phyloP scores from a whole-genome alignment of 768 basidiomycete genomes.

The Kwoniella heveanensis region DNA sequence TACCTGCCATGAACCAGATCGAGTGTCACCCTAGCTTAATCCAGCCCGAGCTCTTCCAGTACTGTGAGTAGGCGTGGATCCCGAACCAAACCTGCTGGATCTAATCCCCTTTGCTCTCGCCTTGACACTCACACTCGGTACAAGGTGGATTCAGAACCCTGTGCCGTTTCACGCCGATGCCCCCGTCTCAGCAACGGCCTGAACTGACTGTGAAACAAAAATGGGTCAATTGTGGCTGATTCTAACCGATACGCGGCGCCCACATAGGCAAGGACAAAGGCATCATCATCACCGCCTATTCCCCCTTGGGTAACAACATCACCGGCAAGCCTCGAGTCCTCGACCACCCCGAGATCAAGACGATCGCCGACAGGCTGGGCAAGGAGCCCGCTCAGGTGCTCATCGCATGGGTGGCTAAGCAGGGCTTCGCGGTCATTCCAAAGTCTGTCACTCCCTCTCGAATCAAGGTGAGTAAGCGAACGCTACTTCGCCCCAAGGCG shows the following conservation, averaged over 20 bases:
- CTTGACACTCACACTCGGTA: too few species aligned
- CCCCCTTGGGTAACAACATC: slow-evolving; percentile 45
- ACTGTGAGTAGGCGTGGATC: slow-evolving; percentile 31
- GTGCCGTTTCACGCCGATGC: too few species aligned
- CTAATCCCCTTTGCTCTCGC: too few species aligned
- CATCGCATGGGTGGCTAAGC: slow-evolving; percentile 74
- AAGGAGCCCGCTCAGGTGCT: slow-evolving; percentile 79
- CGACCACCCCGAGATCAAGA: slow-evolving; percentile 66
- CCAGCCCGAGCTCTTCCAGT: slow-evolving; percentile 37
- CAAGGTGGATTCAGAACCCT: too few species aligned
- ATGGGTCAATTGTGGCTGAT: background rate
- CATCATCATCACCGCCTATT: slow-evolving; percentile 50
- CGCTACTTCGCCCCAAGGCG: too few species aligned
- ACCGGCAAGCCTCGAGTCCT: slow-evolving; percentile 66
- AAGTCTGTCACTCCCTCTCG: slow-evolving; percentile 67
- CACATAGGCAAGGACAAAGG: slow-evolving; percentile 39
- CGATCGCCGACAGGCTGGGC: slow-evolving; percentile 66
- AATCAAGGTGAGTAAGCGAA: slow-evolving; percentile 57
- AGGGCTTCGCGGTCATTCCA: slow-evolving; percentile 81
- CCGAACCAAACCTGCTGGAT: too few species aligned
- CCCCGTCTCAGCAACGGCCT: too few species aligned
- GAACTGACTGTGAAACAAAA: too few species aligned
- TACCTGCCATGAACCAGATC: slow-evolving; percentile 77
- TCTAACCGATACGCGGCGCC: too few species aligned
- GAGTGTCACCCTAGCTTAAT: slow-evolving; percentile 70